Percentiles rank a stretch among this genome's conserved stretches.
Evolutionary conservation across 2,329 filamentous ascomycete genomes (phyloP).

Genomic region (Neonectria faginata): DNA sequence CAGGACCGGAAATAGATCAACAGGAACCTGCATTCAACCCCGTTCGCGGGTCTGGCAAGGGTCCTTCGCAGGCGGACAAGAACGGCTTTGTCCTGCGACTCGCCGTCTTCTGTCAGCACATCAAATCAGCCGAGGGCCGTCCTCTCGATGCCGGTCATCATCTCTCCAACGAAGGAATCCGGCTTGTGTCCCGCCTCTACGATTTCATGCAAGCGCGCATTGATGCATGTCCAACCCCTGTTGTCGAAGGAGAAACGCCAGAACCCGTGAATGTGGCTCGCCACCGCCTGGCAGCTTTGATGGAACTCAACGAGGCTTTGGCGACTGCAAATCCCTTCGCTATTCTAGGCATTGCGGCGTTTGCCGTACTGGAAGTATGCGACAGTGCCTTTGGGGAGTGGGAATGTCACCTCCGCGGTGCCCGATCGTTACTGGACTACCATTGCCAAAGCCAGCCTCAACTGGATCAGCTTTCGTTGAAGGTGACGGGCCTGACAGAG

Average conservation of each 20-base stretch:
- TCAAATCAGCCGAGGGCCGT: slow-evolving; percentile 35
- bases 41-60: not conserved
- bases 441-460: slow-evolving; percentile 52
- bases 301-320: slow-evolving; percentile 53
- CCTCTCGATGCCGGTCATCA: slow-evolving; percentile 12
- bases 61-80: slow-evolving; percentile 30
- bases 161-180: slow-evolving; percentile 37
- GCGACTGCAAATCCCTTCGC: slow-evolving; percentile 55
- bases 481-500: slow-evolving; percentile 52
- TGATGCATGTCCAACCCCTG: slow-evolving; percentile 24
- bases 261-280: slow-evolving; percentile 36
- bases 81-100: slow-evolving; percentile 40
- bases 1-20: not conserved
- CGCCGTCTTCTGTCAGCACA: slow-evolving; percentile 41
- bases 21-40: not conserved
- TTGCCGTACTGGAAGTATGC: slow-evolving; percentile 58
- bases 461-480: slow-evolving; percentile 48
- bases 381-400: slow-evolving; percentile 55
- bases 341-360: slow-evolving; percentile 57
- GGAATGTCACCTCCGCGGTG: slow-evolving; percentile 55
- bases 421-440: slow-evolving; percentile 54
- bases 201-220: slow-evolving; percentile 44
- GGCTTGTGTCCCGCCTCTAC: slow-evolving; percentile 42
- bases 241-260: slow-evolving; percentile 7
- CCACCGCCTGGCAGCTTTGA: slow-evolving; percentile 50